phyloP scores from a whole-genome alignment of 176 grass and related monocot genomes.

The Triticum turgidum region DNA sequence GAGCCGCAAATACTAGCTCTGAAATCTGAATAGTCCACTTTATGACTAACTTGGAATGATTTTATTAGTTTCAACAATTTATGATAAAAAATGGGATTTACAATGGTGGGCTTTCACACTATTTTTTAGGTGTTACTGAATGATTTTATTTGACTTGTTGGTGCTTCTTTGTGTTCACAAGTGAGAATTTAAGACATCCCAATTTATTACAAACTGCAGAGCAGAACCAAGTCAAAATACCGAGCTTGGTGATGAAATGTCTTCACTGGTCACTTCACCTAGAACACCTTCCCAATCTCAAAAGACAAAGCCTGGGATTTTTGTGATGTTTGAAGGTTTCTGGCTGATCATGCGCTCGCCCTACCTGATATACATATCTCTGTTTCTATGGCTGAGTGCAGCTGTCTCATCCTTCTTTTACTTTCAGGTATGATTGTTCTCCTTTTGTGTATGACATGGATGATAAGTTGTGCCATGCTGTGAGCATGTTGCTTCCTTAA shows the following conservation, averaged over 20 bases:
- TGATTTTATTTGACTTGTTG: slow-evolving; percentile 1
- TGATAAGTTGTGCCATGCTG: neutral
- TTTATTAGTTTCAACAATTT: neutral
- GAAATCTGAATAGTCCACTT: neutral
- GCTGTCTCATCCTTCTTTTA: slow-evolving; percentile 88
- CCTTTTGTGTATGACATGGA: neutral
- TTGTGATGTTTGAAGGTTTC: slow-evolving; percentile 86
- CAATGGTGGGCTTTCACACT: neutral
- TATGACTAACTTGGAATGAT: neutral
- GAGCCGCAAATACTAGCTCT: neutral
- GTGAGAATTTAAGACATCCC: neutral
- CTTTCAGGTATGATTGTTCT: slow-evolving; percentile 66
- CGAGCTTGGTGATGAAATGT: slow-evolving; percentile 49
- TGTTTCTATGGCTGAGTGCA: slow-evolving; percentile 86
- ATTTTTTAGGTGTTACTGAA: neutral
- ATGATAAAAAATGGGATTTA: neutral
- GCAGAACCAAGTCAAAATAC: slow-evolving; percentile 26
- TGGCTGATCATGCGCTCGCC: slow-evolving; percentile 70
- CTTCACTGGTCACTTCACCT: slow-evolving; percentile 63
- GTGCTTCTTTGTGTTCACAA: neutral
- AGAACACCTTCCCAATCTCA: slow-evolving; percentile 28
- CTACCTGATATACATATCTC: slow-evolving; percentile 75
- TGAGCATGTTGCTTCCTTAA: neutral
- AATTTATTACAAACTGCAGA: slow-evolving; percentile 35
- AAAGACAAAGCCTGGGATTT: slow-evolving; percentile 48